A percentile compares a stretch with the other conserved stretches of the same genome.
These are phyloP conservation scores for Wickerhamomyces sp. DNA, from an alignment of 1,139 yeast genomes.

Conservation along the genomic window DNA sequence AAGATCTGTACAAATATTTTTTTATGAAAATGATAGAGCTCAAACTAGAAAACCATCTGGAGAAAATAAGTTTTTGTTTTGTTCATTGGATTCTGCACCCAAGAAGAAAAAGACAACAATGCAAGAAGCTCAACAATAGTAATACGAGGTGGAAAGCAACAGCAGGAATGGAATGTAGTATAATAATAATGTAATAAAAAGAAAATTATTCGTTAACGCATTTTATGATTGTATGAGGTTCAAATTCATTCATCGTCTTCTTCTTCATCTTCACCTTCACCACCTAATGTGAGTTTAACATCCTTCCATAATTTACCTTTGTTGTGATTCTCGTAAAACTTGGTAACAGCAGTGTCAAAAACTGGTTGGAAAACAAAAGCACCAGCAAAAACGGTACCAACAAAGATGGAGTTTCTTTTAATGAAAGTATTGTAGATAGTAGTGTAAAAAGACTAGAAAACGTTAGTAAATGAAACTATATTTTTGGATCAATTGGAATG, in stretches of 20 bases:
- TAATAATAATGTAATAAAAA: neutral
- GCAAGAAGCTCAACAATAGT: neutral
- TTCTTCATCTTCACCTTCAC: slow-evolving; percentile 51
- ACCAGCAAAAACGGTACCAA: slow-evolving; percentile 77
- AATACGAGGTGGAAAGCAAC: neutral
- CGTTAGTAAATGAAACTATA: slow-evolving; percentile 15
- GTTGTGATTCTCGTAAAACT: slow-evolving; percentile 85
- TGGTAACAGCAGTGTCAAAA: slow-evolving; percentile 75
- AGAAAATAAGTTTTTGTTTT: no score
- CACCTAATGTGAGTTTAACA: slow-evolving; percentile 64
- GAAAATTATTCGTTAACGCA: neutral
- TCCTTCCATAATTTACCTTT: slow-evolving; percentile 97
- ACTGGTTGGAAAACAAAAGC: slow-evolving; percentile 89
- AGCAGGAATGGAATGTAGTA: neutral
- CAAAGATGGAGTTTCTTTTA: slow-evolving; percentile 92
- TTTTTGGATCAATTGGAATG: no score
- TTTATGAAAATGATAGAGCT: no score
- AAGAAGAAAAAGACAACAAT: neutral
- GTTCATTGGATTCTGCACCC: neutral
- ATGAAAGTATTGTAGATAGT: slow-evolving; percentile 65
- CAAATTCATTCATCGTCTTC: slow-evolving; percentile 40
- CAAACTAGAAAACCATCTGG: no score
- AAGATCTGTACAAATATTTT: no score
- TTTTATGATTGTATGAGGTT: neutral
- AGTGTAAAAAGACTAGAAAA: slow-evolving; percentile 37